Conservation (phyloP, 83 land plant genomes). For the Thuja plicata region DNA sequence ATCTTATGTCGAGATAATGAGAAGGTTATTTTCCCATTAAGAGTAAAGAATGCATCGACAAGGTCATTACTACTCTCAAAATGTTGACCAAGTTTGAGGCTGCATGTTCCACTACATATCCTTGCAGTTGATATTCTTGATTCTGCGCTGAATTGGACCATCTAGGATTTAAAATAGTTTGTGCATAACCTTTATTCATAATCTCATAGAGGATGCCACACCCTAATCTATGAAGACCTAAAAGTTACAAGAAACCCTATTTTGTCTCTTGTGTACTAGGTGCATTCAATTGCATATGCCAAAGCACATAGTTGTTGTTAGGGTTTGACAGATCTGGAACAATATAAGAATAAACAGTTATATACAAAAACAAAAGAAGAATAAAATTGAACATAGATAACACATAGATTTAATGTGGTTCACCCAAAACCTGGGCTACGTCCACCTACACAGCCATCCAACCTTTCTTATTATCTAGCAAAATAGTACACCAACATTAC, state of each 20-base stretch:
- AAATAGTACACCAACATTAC: too few relatives aligned
- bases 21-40: background rate
- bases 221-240: background rate
- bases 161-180: background rate
- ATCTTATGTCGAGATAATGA: too few relatives aligned
- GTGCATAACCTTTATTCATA: background rate
- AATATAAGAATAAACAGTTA: too few relatives aligned
- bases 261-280: background rate
- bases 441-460: too few relatives aligned
- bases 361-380: too few relatives aligned
- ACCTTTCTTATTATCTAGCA: too few relatives aligned
- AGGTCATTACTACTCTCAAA: background rate
- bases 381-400: too few relatives aligned
- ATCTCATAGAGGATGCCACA: background rate
- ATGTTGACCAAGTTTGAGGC: background rate
- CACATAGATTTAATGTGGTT: too few relatives aligned
- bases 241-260: background rate
- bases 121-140: background rate
- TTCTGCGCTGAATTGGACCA: too few relatives aligned
- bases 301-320: too few relatives aligned
- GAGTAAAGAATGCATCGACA: background rate
- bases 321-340: too few relatives aligned
- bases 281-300: background rate
- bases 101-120: background rate
- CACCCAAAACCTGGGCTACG: too few relatives aligned